These are phyloP conservation scores for Plenodomus lindquistii DNA, from an alignment of 2,329 filamentous ascomycete species.

Conservation along the genomic window DNA sequence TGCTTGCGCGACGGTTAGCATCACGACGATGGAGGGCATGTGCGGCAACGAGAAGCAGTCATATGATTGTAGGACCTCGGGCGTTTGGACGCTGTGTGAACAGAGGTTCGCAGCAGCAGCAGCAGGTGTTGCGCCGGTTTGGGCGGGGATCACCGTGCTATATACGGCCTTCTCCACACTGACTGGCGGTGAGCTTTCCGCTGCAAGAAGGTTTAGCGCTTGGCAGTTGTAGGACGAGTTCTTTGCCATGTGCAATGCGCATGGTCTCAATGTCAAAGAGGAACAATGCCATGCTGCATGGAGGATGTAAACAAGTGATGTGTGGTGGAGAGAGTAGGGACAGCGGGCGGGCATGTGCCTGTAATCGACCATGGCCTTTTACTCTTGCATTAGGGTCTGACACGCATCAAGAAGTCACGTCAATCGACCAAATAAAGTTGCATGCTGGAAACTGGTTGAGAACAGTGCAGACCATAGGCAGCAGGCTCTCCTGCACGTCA, in stretches of 20 bases:
- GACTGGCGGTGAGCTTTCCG: slow-evolving; percentile 19
- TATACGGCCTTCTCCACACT: slow-evolving; percentile 23
- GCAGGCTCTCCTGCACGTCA: not conserved
- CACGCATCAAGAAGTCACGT: no score
- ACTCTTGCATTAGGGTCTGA: no score
- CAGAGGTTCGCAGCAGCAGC: not conserved
- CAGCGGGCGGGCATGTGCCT: no score
- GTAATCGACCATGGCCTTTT: no score
- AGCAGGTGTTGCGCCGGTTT: not conserved
- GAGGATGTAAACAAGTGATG: not conserved
- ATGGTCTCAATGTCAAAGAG: not conserved
- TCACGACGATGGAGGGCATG: not conserved
- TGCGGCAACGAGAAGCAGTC: slow-evolving; percentile 1
- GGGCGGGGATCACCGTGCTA: slow-evolving; percentile 11
- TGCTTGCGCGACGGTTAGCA: slow-evolving; percentile 9
- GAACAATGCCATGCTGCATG: not conserved
- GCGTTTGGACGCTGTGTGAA: not conserved
- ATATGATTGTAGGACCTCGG: slow-evolving; percentile 11
- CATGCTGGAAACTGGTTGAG: not conserved
- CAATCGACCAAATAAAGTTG: no score
- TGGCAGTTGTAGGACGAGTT: not conserved
- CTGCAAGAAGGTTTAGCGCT: not conserved
- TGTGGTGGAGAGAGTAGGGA: no score
- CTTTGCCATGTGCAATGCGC: slow-evolving; percentile 12
- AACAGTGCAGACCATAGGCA: not conserved